A percentile compares a stretch with the other conserved stretches of the same genome.
phyloP scores from a whole-genome alignment of 2,329 filamentous ascomycete species.

The Aureobasidium pullulans region DNA sequence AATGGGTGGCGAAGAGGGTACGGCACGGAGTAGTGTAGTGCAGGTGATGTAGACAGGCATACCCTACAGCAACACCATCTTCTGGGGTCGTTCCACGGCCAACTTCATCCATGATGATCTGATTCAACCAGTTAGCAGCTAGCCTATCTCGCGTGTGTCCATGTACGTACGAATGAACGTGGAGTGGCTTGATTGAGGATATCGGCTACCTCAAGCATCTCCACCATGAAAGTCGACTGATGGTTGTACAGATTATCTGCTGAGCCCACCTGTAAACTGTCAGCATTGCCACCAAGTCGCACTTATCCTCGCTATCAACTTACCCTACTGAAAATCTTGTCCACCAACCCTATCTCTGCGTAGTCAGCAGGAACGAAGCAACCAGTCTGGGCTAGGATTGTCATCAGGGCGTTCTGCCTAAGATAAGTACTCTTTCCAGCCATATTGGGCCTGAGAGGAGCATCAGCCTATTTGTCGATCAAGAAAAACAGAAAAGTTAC shows the following conservation, averaged over 20 bases:
- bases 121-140: background rate
- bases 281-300: background rate
- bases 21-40: slow-evolving; percentile 70
- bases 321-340: slow-evolving; percentile 81
- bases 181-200: slow-evolving; percentile 81
- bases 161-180: slow-evolving; percentile 58
- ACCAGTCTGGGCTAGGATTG: slow-evolving; percentile 85
- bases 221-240: slow-evolving; percentile 98
- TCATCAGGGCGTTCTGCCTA: slow-evolving; percentile 90
- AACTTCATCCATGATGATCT: slow-evolving; percentile 87
- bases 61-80: slow-evolving; percentile 84
- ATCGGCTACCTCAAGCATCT: slow-evolving; percentile 93
- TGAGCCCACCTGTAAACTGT: slow-evolving; percentile 49
- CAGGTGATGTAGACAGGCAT: slow-evolving; percentile 78
- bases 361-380: slow-evolving; percentile 86
- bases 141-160: too few relatives aligned
- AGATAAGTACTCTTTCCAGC: slow-evolving; percentile 94
- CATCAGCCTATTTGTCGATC: background rate
- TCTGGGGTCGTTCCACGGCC: slow-evolving; percentile 89
- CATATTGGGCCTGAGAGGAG: slow-evolving; percentile 68
- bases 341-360: slow-evolving; percentile 83
- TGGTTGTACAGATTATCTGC: slow-evolving; percentile 92
- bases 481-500: background rate
- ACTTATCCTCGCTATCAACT: background rate
- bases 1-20: slow-evolving; percentile 90